These are phyloP conservation scores for Gracilariopsis chorda DNA, from an alignment of 23 red algal species.

Conservation along the genomic window DNA sequence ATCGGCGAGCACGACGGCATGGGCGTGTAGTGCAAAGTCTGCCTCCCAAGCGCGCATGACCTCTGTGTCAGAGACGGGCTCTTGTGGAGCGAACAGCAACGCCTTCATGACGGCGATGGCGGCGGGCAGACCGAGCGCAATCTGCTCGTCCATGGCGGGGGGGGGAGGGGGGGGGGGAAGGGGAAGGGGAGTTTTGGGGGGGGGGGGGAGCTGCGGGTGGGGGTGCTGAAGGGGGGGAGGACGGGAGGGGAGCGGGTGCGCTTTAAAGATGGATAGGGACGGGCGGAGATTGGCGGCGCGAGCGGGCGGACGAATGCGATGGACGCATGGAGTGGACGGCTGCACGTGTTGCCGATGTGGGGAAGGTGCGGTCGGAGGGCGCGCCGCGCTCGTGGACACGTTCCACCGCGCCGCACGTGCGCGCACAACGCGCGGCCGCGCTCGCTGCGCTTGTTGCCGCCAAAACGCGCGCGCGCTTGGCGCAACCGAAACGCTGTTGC, in stretches of 20 bases:
- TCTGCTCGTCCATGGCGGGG: not conserved
- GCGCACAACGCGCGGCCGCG: not conserved
- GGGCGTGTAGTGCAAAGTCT: conserved; percentile 24
- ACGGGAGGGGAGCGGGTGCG: not conserved
- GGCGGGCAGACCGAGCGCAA: not conserved
- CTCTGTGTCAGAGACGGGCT: conserved; percentile 24
- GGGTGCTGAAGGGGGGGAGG: not conserved
- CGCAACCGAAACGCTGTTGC: no score
- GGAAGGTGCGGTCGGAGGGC: not conserved
- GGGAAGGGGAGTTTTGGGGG: not conserved
- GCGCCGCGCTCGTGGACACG: no score
- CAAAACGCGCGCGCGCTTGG: not conserved
- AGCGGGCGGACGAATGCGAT: no score
- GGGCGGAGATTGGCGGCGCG: not conserved
- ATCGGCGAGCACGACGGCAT: conserved; percentile 33
- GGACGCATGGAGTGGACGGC: no score
- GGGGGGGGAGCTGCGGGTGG: no score
- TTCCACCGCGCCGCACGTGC: not conserved
- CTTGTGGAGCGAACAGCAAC: not conserved
- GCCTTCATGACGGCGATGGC: conserved; percentile 28
- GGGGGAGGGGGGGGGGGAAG: not conserved
- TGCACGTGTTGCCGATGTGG: no score
- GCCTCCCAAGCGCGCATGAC: conserved; percentile 63
- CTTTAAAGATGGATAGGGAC: no score
- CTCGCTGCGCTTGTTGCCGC: conserved; percentile 6